Base-by-base conservation (phyloP, 306 rosid species). In the Lathyrus sativus region DNA sequence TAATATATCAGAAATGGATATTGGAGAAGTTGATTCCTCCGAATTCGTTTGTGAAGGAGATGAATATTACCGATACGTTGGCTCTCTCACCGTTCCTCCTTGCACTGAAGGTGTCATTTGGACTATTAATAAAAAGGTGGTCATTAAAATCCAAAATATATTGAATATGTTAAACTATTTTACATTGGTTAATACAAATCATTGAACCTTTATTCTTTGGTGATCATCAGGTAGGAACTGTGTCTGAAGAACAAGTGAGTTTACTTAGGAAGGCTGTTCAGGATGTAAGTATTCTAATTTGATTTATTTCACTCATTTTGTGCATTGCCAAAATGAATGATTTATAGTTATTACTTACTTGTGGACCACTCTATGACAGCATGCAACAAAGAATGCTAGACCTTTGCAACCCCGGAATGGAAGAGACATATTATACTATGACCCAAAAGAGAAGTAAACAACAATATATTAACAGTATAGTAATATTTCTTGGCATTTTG, bases 11-110 rank as follows among this genome's bases (percentile, higher is more conserved):
- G 85, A 76, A 62, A 71, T 13, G 33, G 67, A 33, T 2, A 54
- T 82, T 35, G 96, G 95, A 14, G 51, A 65, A 76, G 11, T 84
- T n/a, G 67, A 86, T 76, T 92, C 96, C 2, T 55, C 65, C 22
- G 68, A 71, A 6, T 72, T 74, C 14, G 77, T 69, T 59, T 7
- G 70, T 18, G 65, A 72, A 54, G 85, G 84, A 46, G 79, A 77
- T 41, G 85, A 77, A 43, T 87, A 80, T 43, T 89, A 77, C 61
- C 84, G 77, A 75, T 91, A 89, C 55, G 41, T 79, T 39, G 96
- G 96, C 0, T 90, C 96, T 9, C 85, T 85, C 76, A 90, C 95
- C 6, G 69, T 71, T 61, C 96, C 95, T 75, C 96, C 96, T 61
- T 87, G 96, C 55, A 84, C 82, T 6, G 87, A 85, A 81, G 91